These are phyloP conservation scores for Monosporascus sp. DNA, from an alignment of 2,329 filamentous ascomycete species.

Conservation along the genomic window DNA sequence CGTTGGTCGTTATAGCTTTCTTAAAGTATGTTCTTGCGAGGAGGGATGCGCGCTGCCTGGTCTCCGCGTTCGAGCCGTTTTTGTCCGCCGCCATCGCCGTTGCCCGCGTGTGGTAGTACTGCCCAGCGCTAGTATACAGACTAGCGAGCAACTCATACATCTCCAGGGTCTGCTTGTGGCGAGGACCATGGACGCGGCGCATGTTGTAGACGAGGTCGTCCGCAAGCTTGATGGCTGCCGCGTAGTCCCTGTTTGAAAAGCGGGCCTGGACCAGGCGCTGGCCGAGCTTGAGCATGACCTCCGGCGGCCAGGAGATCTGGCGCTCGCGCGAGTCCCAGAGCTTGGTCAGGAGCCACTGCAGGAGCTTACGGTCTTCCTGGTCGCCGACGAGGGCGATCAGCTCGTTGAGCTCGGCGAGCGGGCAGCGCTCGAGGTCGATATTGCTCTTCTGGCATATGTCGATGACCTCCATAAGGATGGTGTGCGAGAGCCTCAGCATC, in stretches of 20 bases:
- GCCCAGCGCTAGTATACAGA: background rate
- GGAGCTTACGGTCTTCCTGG: background rate
- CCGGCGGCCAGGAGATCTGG: background rate
- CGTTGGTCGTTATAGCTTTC: background rate
- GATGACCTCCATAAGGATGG: background rate
- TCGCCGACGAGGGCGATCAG: background rate
- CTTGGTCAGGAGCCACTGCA: background rate
- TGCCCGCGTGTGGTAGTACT: background rate
- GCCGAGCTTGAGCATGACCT: background rate
- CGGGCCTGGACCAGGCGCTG: background rate
- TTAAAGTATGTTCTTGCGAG: background rate
- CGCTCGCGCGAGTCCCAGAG: background rate
- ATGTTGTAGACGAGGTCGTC: slow-evolving; percentile 2
- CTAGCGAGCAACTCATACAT: background rate
- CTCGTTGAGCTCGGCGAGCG: background rate
- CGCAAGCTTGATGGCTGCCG: background rate
- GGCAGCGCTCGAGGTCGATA: background rate
- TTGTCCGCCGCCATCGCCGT: background rate
- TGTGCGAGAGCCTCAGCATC: background rate
- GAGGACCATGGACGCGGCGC: background rate
- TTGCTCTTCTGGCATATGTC: background rate
- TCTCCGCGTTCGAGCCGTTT: background rate
- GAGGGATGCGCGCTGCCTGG: background rate
- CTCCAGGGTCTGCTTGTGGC: background rate
- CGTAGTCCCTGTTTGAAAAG: background rate